Evolutionary conservation across 306 rosid genomes (phyloP), one percentile per base, ranked within the genome.

Genomic region (Abrus precatorius): DNA sequence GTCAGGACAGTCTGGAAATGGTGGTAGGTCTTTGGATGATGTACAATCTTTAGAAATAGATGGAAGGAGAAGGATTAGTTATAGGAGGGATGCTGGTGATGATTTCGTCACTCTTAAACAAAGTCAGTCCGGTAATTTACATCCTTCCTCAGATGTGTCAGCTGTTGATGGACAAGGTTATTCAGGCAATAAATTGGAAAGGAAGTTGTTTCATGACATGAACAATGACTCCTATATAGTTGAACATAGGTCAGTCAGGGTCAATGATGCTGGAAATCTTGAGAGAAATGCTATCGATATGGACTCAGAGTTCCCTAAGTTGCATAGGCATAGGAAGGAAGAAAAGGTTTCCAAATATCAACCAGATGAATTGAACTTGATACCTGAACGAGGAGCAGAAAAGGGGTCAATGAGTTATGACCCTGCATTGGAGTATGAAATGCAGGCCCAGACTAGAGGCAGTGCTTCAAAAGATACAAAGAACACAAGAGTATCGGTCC

Each of bases 391-490:
- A 60, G 89, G 85, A 54, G 79, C 82, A 3, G 97, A 92, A 73
- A 90, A 62, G 78, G 85, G 85, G 11, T 82, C 87, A 60, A 47
- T 64, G 83, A 87, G 91, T 77, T 91, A 90, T 66, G 91, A 89
- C 81, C 97, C 88, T 80, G 93, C 93, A 69, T 80, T 86, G 57
- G 97, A 95, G 77, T 91, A 91, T 83, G 94, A 90, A 89, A 90
- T 86, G 93, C 94, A 83, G 70, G 84, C 77, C 77, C 89, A 75
- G 33, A 54, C 60, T 54, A 69, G 74, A 63, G 85, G 52, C 27
- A 78, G 76, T 77, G 80, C 80, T 79, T 62, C 83, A 27, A 78
- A 53, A 41, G 79, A 54, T 76, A 89, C 84, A 76, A 87, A 75
- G 78, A 85, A 78, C 74, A 69, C 69, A 79, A 88, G 75, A 59